These are phyloP conservation scores for Blastosporella zonata DNA, from an alignment of 1,284 basidiomycete genomes.

Conservation along the genomic window DNA sequence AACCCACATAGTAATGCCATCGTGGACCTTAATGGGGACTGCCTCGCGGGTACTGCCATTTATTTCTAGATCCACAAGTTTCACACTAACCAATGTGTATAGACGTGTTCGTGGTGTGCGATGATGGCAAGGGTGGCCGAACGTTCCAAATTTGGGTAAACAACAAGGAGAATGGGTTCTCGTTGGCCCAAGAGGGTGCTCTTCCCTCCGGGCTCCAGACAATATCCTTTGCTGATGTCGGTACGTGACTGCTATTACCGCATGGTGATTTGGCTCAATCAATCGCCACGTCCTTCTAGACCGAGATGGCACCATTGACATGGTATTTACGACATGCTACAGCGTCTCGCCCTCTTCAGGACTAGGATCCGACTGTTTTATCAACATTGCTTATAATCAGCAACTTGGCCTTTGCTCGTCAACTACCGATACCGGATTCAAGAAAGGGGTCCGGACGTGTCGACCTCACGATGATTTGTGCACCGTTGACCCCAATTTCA, in stretches of 20 bases:
- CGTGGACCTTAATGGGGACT: constrained; percentile 96
- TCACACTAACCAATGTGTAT: constrained; percentile 4
- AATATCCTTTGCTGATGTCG: constrained; percentile 90
- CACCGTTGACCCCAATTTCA: constrained; percentile 76
- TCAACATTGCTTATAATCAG: constrained; percentile 94
- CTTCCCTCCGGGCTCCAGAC: constrained; percentile 80
- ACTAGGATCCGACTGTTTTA: constrained; percentile 69
- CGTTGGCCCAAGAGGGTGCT: constrained; percentile 61
- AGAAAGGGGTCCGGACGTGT: constrained; percentile 59
- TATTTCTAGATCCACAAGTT: constrained; percentile 7
- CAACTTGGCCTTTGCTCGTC: constrained; percentile 82
- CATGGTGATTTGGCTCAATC: not conserved
- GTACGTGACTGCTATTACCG: constrained; percentile 40
- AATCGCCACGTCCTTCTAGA: constrained; percentile 46
- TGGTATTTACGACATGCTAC: constrained; percentile 87
- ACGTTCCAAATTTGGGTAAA: constrained; percentile 94
- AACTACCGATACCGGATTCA: constrained; percentile 42
- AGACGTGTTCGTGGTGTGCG: constrained; percentile 92
- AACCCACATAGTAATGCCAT: constrained; percentile 94
- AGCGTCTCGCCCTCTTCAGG: constrained; percentile 66
- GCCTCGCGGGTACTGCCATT: constrained; percentile 68
- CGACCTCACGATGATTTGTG: constrained; percentile 82
- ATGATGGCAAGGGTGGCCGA: constrained; percentile 50
- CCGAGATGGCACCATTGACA: constrained; percentile 94
- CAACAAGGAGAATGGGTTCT: constrained; percentile 73